phyloP scores from a whole-genome alignment of 2,329 filamentous ascomycete genomes.

The Verticillium tricorpus region DNA sequence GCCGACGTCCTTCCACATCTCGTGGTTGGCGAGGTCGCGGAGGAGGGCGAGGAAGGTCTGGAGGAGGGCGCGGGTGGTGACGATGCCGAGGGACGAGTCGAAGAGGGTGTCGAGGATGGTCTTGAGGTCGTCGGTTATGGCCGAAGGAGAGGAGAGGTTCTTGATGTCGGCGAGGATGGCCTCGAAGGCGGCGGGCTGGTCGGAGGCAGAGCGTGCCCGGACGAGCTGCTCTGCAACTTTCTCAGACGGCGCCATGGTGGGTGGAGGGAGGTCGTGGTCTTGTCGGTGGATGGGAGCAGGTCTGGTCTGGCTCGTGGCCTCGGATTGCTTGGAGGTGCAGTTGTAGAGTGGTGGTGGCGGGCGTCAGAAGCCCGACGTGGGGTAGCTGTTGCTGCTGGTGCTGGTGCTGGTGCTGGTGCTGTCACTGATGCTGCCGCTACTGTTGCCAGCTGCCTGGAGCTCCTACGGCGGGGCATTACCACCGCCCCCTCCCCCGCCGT shows the following conservation, averaged over 20 bases:
- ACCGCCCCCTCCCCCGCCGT: not conserved
- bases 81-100: constrained; percentile 66
- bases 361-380: not conserved
- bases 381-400: not conserved
- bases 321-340: not conserved
- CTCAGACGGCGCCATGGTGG: constrained; percentile 30
- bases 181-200: constrained; percentile 42
- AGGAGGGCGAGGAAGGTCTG: constrained; percentile 62
- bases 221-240: constrained; percentile 40
- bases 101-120: constrained; percentile 65
- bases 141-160: constrained; percentile 32
- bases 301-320: not conserved
- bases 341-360: not conserved
- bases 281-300: not conserved
- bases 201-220: constrained; percentile 30
- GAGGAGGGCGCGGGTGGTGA: constrained; percentile 69
- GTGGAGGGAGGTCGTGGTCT: not conserved
- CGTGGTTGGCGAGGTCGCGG: constrained; percentile 52
- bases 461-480: not conserved
- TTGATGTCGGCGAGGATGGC: constrained; percentile 39
- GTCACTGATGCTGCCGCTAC: too few relatives aligned
- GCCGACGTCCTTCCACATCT: constrained; percentile 71
- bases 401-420: too few relatives aligned
- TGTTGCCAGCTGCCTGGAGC: not conserved
- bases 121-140: constrained; percentile 53